These are phyloP conservation scores for Ambrosiella xylebori DNA, from an alignment of 2,329 filamentous ascomycete genomes.

Conservation along the genomic window DNA sequence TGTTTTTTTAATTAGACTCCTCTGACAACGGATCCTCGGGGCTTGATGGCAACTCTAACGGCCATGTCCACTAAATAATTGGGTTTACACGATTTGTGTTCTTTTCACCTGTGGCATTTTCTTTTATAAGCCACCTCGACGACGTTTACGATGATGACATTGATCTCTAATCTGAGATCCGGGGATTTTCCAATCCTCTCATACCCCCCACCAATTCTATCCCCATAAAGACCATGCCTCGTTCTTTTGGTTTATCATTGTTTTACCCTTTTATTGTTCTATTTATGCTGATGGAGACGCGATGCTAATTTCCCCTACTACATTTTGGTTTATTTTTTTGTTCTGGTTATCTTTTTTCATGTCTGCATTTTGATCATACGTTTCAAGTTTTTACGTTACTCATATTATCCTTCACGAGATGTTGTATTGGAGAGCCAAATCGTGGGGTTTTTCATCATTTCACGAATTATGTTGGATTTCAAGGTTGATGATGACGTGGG, in stretches of 20 bases:
- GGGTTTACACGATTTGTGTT: too few species aligned
- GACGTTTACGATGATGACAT: slow-evolving; percentile 12
- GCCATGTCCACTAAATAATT: too few species aligned
- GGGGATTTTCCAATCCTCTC: background rate
- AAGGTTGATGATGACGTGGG: too few species aligned
- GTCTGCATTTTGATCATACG: background rate
- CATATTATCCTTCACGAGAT: background rate
- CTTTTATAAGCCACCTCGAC: background rate
- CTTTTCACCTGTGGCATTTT: too few species aligned
- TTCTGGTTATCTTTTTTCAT: slow-evolving; percentile 8
- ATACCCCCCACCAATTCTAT: background rate
- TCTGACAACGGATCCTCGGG: too few species aligned
- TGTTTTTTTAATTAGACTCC: too few species aligned
- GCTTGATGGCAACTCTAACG: too few species aligned
- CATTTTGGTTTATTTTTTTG: background rate
- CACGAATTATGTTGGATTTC: slow-evolving; percentile 12
- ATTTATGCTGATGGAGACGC: slow-evolving; percentile 9
- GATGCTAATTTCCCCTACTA: slow-evolving; percentile 5
- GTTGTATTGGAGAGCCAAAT: background rate
- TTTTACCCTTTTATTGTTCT: slow-evolving; percentile 7
- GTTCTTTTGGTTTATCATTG: background rate
- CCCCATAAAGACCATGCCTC: background rate
- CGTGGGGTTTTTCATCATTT: slow-evolving; percentile 6
- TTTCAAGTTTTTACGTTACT: background rate
- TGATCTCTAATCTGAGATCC: slow-evolving; percentile 1